Evolutionary conservation across 2,329 filamentous ascomycete species (phyloP).

Genomic region (Paracoccidioides lutzii): DNA sequence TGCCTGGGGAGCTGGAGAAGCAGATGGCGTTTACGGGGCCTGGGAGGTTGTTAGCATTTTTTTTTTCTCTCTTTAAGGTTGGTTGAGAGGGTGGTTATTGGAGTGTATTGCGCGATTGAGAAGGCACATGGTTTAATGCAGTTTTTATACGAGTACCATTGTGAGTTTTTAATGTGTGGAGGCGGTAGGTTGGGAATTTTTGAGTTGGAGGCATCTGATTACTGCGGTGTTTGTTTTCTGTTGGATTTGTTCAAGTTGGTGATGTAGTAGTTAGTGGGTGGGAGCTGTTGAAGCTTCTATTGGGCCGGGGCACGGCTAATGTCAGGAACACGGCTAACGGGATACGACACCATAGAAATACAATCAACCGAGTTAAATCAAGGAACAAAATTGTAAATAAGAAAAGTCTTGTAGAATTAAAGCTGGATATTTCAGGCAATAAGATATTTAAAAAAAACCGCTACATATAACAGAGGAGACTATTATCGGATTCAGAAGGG

Average conservation of each 20-base stretch:
- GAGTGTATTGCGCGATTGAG: background rate
- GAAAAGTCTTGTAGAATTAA: slow-evolving; percentile 14
- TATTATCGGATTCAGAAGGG: slow-evolving; percentile 27
- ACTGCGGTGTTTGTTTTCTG: background rate
- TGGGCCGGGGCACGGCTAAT: background rate
- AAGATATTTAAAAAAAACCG: slow-evolving; percentile 18
- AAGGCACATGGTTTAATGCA: background rate
- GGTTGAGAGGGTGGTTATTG: too few relatives aligned
- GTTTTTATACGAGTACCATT: slow-evolving; percentile 21
- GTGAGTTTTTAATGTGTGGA: slow-evolving; percentile 35
- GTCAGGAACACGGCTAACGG: too few relatives aligned
- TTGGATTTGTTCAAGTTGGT: background rate
- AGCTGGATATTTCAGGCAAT: slow-evolving; percentile 13
- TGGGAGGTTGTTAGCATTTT: slow-evolving; percentile 19
- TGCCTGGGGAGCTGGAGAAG: slow-evolving; percentile 60
- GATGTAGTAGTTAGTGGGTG: background rate
- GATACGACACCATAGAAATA: too few relatives aligned
- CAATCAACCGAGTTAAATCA: background rate
- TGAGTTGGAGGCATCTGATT: slow-evolving; percentile 11
- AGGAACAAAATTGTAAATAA: background rate
- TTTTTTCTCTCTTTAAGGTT: background rate
- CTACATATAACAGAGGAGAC: slow-evolving; percentile 28
- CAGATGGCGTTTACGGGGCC: slow-evolving; percentile 59
- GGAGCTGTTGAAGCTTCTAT: background rate
- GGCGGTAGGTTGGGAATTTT: slow-evolving; percentile 26